Base-by-base conservation (phyloP, 2,329 filamentous ascomycete genomes). In the Fusarium nematophilum region DNA sequence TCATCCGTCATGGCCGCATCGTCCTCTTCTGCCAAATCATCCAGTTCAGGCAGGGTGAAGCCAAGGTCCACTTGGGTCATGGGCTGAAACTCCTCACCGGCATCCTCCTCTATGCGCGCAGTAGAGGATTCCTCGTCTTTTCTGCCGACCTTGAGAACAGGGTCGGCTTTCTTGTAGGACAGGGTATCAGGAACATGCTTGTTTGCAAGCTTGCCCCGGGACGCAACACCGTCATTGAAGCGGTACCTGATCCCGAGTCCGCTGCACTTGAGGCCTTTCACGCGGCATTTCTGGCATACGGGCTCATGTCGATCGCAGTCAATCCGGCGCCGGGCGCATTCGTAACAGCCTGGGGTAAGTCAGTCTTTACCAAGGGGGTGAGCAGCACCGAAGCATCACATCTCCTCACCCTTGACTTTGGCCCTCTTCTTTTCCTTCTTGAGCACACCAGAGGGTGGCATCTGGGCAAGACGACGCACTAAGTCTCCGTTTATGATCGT, bases 181-280 rank as follows among this genome's bases (percentile, higher is more conserved):
- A 56, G 34, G 3, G 27, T 45, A 18, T 51, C 39, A 8, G 53
- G 46, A 15, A 56, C 14, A 29, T 38, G 47, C 23, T 56, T 52
- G 5, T 43, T 37, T 13, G 48, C 53, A 42, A 56, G 40, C 9
- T 56, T 56, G 5, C 53, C 53, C 10, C 53, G n/a, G 3, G 53
- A 50, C 2, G 53, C 53, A 5, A 56, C 42, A 4, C 53, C 47
- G 23, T 56, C 53, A 27, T 51, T 52, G 53, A 56, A 56, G 11
- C 53, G 53, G n/a, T 56, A 56, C 6, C 53, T 45, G 4, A 56
- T 46, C 3, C 38, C 40, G 5, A 50, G 40, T 6, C 33, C 26
- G 1, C 33, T 51, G 17, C 53, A 56, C 8, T 33, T 43, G 14
- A 56, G n/a, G 7, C 53, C 53, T 23, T 40, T 51, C 5, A 23